These are phyloP conservation scores for Microascus cirrosus DNA, from an alignment of 2,329 filamentous ascomycete species.

Conservation along the genomic window DNA sequence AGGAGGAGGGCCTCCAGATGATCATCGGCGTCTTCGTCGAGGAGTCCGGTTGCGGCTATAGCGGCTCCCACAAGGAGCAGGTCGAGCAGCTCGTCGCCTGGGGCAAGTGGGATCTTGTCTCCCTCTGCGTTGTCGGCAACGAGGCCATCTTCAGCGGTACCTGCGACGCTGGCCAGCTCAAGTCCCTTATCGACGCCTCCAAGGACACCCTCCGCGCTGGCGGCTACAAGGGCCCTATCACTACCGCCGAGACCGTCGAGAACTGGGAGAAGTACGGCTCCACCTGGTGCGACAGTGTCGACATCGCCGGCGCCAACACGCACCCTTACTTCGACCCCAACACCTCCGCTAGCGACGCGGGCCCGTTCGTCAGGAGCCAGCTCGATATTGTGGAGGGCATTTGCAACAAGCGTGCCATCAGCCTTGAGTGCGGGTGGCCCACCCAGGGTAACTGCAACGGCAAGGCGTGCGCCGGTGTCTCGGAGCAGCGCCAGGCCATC, in stretches of 20 bases:
- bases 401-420: slow-evolving; percentile 68
- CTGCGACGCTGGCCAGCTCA: slow-evolving; percentile 54
- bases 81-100: slow-evolving; percentile 61
- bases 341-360: slow-evolving; percentile 53
- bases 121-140: slow-evolving; percentile 80
- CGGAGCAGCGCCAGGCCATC: slow-evolving; percentile 64
- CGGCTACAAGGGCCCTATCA: slow-evolving; percentile 65
- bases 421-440: slow-evolving; percentile 90
- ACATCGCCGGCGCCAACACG: slow-evolving; percentile 75
- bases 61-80: slow-evolving; percentile 58
- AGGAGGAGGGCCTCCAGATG: slow-evolving; percentile 58
- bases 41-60: slow-evolving; percentile 46
- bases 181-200: slow-evolving; percentile 56
- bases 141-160: slow-evolving; percentile 73
- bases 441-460: slow-evolving; percentile 59
- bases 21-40: slow-evolving; percentile 86
- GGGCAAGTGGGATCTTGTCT: slow-evolving; percentile 63
- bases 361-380: slow-evolving; percentile 64
- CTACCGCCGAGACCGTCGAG: slow-evolving; percentile 78
- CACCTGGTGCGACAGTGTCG: slow-evolving; percentile 60
- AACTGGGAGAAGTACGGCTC: slow-evolving; percentile 55
- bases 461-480: slow-evolving; percentile 51
- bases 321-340: slow-evolving; percentile 88
- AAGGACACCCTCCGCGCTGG: slow-evolving; percentile 48
- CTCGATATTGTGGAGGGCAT: slow-evolving; percentile 57